Base-by-base conservation (phyloP, 768 basidiomycete genomes). In the Suillus subaureus region DNA sequence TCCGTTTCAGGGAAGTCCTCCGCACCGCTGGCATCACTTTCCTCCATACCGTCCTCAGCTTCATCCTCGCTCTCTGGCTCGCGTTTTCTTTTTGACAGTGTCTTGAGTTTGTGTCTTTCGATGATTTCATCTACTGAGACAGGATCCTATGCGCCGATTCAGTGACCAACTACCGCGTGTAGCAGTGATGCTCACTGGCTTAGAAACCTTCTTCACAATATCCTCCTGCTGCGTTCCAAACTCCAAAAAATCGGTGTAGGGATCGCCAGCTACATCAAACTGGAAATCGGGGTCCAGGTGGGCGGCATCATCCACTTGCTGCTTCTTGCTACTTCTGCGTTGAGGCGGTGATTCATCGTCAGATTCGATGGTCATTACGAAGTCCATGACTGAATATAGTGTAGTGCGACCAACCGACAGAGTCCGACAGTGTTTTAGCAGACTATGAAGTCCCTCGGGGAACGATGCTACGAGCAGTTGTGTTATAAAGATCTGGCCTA, bases 41-140 rank as follows among this genome's bases (percentile, higher is more conserved):
- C 79, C 18, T 75, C 77, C n/a, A 72, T 78, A 18, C 72, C 79
- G 4, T 80, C 81, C 43, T 74, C 77, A 37, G 78, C 79, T 28
- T 78, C 82, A 18, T 72, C 73, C 16, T 81, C 80, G 4, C 74
- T 60, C 26, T 76, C 70, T 1, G 70, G 69, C 40, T 23, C 77
- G 61, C 88, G 78, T 79, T 93, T 93, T 63, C 93, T 86, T 73
- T 95, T 92, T 11, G 79, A 75, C 61, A 78, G 77, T 35, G 72
- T 70, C 68, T 76, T 69, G 64, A 88, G 71, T 72, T 81, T 85
- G 71, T 88, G 84, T 64, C 90, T 85, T 61, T 89, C 89, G 75
- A 98, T 96, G 66, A 98, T 96, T 72, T 97, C 94, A 75, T 97
- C 92, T 12, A 98, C 89, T 54, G 90, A 93, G 62, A 97, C 87